Percentiles rank a stretch among this genome's conserved stretches.
Evolutionary conservation across 2,329 filamentous ascomycete species (phyloP).

Genomic region (Macrophomina tecta): DNA sequence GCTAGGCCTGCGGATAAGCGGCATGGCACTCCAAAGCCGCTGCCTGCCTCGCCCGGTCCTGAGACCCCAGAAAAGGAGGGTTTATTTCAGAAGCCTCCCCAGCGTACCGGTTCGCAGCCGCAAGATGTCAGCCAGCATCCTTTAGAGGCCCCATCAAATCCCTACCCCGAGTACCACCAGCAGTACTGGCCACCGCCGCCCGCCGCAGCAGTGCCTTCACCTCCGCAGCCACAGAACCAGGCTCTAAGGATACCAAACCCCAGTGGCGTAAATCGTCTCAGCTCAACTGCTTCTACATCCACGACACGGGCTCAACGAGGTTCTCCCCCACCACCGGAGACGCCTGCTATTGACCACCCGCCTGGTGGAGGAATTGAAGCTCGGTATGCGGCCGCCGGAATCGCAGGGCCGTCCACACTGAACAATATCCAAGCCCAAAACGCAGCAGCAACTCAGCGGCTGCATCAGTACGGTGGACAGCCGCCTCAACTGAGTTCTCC

Average conservation of each 20-base stretch:
- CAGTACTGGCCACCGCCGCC: conserved; percentile 65
- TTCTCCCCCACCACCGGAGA: conserved; percentile 93
- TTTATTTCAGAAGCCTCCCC: conserved; percentile 73
- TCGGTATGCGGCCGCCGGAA: conserved; percentile 88
- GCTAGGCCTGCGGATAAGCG: conserved; percentile 77
- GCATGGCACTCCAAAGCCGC: conserved; percentile 80
- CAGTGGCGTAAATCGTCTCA: conserved; percentile 64
- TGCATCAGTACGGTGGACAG: conserved; percentile 71
- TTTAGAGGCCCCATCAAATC: conserved; percentile 53
- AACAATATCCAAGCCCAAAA: conserved; percentile 77
- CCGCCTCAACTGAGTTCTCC: conserved; percentile 55
- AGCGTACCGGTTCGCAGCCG: conserved; percentile 37
- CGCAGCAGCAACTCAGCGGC: conserved; percentile 79
- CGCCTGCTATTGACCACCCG: conserved; percentile 74
- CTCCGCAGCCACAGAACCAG: conserved; percentile 34
- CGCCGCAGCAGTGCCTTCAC: conserved; percentile 30
- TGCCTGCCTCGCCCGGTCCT: conserved; percentile 82
- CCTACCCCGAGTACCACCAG: conserved; percentile 62
- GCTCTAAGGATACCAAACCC: conserved; percentile 60
- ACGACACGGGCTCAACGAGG: conserved; percentile 91
- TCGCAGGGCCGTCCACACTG: conserved; percentile 82
- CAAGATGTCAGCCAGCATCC: conserved; percentile 42
- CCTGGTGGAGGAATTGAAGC: conserved; percentile 85
- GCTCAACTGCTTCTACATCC: conserved; percentile 88
- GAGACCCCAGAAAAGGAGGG: conserved; percentile 76